Base-by-base conservation (phyloP, 768 basidiomycete species). In the Kwoniella bestiolae region DNA sequence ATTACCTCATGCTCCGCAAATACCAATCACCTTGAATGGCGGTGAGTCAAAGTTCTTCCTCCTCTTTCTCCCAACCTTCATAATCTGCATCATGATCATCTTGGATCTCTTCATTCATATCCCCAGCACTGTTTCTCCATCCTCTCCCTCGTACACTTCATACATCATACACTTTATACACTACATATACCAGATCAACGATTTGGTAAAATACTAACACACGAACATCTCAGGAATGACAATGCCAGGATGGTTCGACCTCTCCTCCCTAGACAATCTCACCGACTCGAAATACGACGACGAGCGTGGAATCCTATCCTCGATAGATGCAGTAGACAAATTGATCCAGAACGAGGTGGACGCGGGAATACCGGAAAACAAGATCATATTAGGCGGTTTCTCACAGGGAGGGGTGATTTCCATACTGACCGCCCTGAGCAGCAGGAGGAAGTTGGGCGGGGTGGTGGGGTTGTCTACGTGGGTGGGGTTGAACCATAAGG, bases 311-410 rank as follows among this genome's bases (percentile, higher is more conserved):
- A 90, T 96, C 86, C 83, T 90, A 32, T 78, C 85, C 31, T 87
- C 90, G 32, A 85, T 86, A 7, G 81, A 83, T 29, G 79, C 84
- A 28, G 83, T 95, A 71, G 88, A 88, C 72, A 81, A 85, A 63
- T 82, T 94, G 69, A 88, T 98, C 74, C 83, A 86, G 12, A 83
- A 85, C 2, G 94, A 97, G 80, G 83, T 94, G 21, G 86, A 88
- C 52, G 83, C 84, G 7, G 91, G 91, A 34, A 86, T 89, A 57
- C 84, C 87, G 8, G 82, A 89, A 26, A 83, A 84, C 60, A 86
- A 90, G 56, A 90, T 95, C 72, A 85, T 95, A 32, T 81, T 97
- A 25, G 92, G 91, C 35, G 94, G 94, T 9, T 95, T 94, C 82
- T 90, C 88, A 66, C 93, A 95, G 79, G 93, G 91, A 38, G 91